Conservation (phyloP, 257 asterid genomes). For the Pogostemon cablin region DNA sequence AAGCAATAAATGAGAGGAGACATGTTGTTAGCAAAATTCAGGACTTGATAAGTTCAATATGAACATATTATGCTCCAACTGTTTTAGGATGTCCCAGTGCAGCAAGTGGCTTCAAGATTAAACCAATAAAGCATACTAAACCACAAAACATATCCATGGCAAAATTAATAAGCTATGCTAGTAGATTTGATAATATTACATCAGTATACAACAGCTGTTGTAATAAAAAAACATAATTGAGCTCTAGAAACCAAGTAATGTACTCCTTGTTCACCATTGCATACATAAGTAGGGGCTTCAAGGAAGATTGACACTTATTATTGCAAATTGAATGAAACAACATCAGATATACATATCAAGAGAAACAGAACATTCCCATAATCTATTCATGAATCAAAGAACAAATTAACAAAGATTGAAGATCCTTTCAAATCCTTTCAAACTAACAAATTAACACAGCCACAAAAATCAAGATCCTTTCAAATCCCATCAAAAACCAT, state of each 20-base stretch:
- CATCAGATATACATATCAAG: not conserved
- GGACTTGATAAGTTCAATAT: not conserved
- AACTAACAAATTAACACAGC: too few relatives aligned
- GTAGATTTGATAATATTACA: not conserved
- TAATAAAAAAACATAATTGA: not conserved
- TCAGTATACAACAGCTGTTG: not conserved
- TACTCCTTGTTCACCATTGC: not conserved
- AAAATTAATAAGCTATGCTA: not conserved
- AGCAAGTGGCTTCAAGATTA: not conserved
- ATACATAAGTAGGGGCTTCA: not conserved
- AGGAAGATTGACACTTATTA: not conserved
- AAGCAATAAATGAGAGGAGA: not conserved
- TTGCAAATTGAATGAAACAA: not conserved
- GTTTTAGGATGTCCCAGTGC: not conserved
- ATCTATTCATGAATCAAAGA: not conserved
- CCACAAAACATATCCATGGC: not conserved
- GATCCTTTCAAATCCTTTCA: not conserved
- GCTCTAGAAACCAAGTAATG: not conserved
- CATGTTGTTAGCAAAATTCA: not conserved
- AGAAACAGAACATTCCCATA: not conserved
- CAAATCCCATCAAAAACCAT: constrained; percentile 12
- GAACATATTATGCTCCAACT: not conserved
- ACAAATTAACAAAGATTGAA: not conserved
- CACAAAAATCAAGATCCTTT: constrained; percentile 13
- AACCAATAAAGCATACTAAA: not conserved